Base-by-base conservation (phyloP, 2,329 filamentous ascomycete species). In the Alternaria tenuissima region DNA sequence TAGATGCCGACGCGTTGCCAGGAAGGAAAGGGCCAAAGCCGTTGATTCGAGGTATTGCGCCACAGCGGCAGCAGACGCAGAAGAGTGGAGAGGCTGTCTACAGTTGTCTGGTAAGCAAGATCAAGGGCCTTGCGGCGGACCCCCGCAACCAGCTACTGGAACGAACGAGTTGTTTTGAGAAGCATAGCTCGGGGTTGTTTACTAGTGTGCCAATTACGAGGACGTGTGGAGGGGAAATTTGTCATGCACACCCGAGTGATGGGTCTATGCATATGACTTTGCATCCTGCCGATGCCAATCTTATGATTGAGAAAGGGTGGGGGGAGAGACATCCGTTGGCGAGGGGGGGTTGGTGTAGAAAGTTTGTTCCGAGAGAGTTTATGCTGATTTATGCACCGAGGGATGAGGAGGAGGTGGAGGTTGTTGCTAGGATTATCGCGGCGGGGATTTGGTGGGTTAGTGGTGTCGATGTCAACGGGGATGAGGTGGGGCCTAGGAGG, bases 301-400 rank as follows among this genome's bases (percentile, higher is more conserved):
- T 89, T 52, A 85, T 95, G 18, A 80, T 96, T 24, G 85, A 89
- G 66, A 88, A 87, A 63, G 91, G 92, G 2, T 96, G 93, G 92
- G 93, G 90, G 1, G 88, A 96, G 80, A 71, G 85, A 20, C 86
- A 88, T 78, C 86, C 86, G 5, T 68, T 93, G 55, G 89, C 91
- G 7, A 86, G 87, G 70, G 89, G 87, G 55, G 87, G 87, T 43
- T 88, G 87, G 82, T 85, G 89, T 64, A 82, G 83, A 62, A 85
- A 87, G 72, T 91, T 91, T 52, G 88, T 95, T 56, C 91, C 92
- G 0, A 80, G 84, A 4, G 89, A 90, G 42, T 96, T 96, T 76
- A 82, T 92, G 58, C 89, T 96, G 87, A 83, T 96, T 5, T 96
- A 96, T 79, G 91, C 92, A 18, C 92, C 93, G 2, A 81, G 91